Evolutionary conservation across 83 land plant genomes (phyloP), one percentile per base, ranked within the genome.

Genomic region (Thuja plicata): DNA sequence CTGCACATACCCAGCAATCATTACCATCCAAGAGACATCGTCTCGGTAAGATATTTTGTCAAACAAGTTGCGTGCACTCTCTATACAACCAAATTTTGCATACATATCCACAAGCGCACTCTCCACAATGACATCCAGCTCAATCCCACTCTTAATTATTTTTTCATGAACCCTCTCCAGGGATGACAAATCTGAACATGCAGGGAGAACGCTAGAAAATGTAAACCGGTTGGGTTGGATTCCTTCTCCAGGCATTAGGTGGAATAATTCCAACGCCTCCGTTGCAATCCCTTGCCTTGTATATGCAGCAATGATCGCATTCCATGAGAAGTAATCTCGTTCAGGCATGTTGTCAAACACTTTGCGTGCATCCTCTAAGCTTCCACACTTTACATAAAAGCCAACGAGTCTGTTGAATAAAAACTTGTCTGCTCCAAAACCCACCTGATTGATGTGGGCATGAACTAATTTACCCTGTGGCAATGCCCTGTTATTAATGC

Each of bases 271-370:
- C 32, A 91, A 52, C 9, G 93, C 91, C 45, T 89, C 57, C 8
- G 21, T 54, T n/a, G 88, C 70, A 48, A 66, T 21, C 50, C 92
- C 94, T 71, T 87, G 80, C 15, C 66, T 86, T 17, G 81, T 21
- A 55, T 89, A 80, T 79, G 93, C 93, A 7, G 91, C 79, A 78
- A 93, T 90, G 32, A 92, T 77, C 54, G 89, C 52, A 70, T 91
- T 91, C 90, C 92, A 91, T 0, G 93, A 78, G 60, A 93, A 86
- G 38, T 88, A 89, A 87, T 93, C 92, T 34, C 87, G 48, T 35
- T 80, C 11, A 19, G 84, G 91, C 90, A 92, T 89, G 87, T 89
- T 79, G 45, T 89, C 86, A 81, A 92, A 92, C 71, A 92, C 90
- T 37, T 48, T 24, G 8, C 41, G 79, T 45, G 90, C 89, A 71